Evolutionary conservation across 176 grass and related monocot genomes (phyloP), one percentile per base, ranked within the genome.

Genomic region (Eragrostis nindensis): DNA sequence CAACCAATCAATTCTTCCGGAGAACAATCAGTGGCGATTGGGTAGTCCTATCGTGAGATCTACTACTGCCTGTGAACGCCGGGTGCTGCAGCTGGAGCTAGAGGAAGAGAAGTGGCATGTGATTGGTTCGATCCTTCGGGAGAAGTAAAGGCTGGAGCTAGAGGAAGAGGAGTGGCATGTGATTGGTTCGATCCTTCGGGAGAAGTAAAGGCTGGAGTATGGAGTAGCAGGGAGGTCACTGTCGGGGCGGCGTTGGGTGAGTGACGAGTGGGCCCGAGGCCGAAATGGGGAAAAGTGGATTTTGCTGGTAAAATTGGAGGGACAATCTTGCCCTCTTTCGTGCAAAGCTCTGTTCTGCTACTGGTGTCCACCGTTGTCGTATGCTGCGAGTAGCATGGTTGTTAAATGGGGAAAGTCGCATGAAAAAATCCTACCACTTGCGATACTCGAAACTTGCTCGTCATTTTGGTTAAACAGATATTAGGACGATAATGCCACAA

Each of bases 151-250:
- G 52, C 36, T n/a, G 6, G 26, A n/a, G n/a, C n/a, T n/a, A n/a
- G 41, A 24, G 27, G 13, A 11, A 40, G 40, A 3, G 30, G 21
- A 61, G 74, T 79, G 68, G 56, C 19, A 10, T 78, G 38, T 54
- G 55, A 76, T 64, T 82, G 56, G 56, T 7, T 42, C 7, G 16
- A 57, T 69, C 76, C 50, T 79, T 66, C 21, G 76, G 41, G 68
- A 65, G 19, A 73, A 55, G 75, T 47, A 54, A 42, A 47, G 42
- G 52, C 32, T n/a, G 5, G 26, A n/a, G n/a, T n/a, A n/a, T n/a
- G n/a, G n/a, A 52, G 78, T 80, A 24, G 92, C 89, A 85, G 73
- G 50, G 65, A 66, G 14, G 89, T 91, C 79, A 19, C 74, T 87
- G 45, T 87, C 91, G n/a, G 68, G 44, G 32, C 2, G 56, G 22